These are phyloP conservation scores for Quercus bicolor DNA, from an alignment of 306 rosid genomes.

Conservation along the genomic window DNA sequence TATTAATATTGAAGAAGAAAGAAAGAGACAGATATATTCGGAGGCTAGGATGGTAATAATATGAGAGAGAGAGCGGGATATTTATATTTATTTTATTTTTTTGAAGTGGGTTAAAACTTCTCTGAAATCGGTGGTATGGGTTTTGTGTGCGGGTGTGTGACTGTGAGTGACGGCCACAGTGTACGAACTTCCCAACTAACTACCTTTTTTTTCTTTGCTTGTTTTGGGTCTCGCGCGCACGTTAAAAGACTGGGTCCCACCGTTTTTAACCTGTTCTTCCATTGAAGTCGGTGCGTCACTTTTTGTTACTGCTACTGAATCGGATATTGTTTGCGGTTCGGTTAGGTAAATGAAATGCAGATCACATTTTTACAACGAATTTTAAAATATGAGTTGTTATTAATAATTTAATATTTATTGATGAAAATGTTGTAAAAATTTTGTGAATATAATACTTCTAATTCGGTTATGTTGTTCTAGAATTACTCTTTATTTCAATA, in stretches of 20 bases:
- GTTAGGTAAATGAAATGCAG: rapidly evolving
- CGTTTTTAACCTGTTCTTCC: slow-evolving; percentile 1
- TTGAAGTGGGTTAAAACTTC: slow-evolving; percentile 25
- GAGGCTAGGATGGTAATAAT: slow-evolving; percentile 63
- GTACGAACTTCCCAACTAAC: slow-evolving; percentile 19
- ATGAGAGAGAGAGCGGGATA: slow-evolving; percentile 42
- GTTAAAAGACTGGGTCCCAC: slow-evolving; percentile 33
- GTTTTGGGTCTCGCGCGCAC: slow-evolving; percentile 12
- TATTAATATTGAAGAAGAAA: background rate
- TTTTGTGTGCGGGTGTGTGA: background rate
- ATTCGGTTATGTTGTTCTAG: too few relatives aligned
- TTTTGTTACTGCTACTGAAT: background rate
- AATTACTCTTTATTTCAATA: too few relatives aligned
- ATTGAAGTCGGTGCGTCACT: background rate
- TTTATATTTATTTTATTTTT: slow-evolving; percentile 28
- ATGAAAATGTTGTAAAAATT: too few relatives aligned
- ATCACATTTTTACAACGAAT: rapidly evolving
- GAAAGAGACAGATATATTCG: slow-evolving; percentile 4
- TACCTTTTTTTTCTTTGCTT: slow-evolving; percentile 34
- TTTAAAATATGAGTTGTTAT: too few relatives aligned
- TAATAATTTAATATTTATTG: rapidly evolving
- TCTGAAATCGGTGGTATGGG: too few relatives aligned
- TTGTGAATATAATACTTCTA: too few relatives aligned
- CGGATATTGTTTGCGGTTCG: too few relatives aligned
- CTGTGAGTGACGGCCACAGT: slow-evolving; percentile 26